Evolutionary conservation across 1,284 basidiomycete genomes (phyloP), one percentile per base, ranked within the genome.

Genomic region (Moesziomyces aphidis): DNA sequence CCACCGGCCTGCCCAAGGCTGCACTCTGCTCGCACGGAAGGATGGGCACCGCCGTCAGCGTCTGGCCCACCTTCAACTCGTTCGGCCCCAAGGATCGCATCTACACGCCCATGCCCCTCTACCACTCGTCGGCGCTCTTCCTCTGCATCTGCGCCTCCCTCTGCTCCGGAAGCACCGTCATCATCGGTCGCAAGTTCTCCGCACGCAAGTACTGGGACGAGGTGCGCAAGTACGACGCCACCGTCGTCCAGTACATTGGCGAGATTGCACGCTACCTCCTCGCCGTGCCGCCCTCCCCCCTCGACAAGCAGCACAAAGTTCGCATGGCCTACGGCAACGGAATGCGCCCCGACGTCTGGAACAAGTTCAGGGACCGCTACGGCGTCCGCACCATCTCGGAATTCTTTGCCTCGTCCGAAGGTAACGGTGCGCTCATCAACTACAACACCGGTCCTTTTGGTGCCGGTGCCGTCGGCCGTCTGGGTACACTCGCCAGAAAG

Each of bases 301-400:
- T 63, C 1, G 85, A 85, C 77, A 84, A 82, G 78, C 51, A 84
- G 50, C 85, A 85, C 75, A 78, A 76, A 6, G 83, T 85, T n/a
- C 63, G 75, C n/a, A 76, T 85, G 71, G 84, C 83, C n/a, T 85
- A 85, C 56, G 84, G 85, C 0, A 85, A 85, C 68, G 85, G 85
- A 5, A 84, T 83, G 77, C 70, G 85, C 1, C 81, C 74, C 34
- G 84, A 85, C 28, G 85, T 85, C 1, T 85, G 85, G 85, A 74
- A 82, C 28, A 81, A 78, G 55, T 85, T 85, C 79, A 59, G 84
- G 10, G 81, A 85, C 31, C 55, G 85, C 1, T 85, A 79, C 55
- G 81, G 79, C 24, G 81, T 85, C 0, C 55, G 54, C 5, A 51
- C 60, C 48, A 84, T 85, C 58, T 72, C 75, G 5, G 85, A 85